Conservation (phyloP, 805 yeast species). For the Metschnikowia dekortorum region DNA sequence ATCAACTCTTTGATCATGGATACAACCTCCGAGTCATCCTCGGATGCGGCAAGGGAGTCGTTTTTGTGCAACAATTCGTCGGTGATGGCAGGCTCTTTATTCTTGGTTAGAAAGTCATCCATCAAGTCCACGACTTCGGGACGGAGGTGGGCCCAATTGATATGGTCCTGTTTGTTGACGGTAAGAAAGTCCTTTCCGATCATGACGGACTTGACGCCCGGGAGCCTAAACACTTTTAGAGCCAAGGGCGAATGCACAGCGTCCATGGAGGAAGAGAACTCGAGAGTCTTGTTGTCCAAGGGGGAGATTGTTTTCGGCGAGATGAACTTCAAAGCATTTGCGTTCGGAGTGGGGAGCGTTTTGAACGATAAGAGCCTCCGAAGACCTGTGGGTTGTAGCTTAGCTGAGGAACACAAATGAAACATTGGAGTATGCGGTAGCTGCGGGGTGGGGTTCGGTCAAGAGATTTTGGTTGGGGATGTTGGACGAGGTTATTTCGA, state of each 20-base stretch:
- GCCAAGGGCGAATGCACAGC: slow-evolving; percentile 65
- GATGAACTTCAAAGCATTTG: slow-evolving; percentile 67
- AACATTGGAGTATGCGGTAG: not conserved
- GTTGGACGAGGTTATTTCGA: too few species aligned
- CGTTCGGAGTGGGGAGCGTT: slow-evolving; percentile 66
- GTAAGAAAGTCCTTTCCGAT: slow-evolving; percentile 73
- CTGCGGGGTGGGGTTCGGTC: not conserved
- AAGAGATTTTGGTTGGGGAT: too few species aligned
- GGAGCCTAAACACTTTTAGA: slow-evolving; percentile 49
- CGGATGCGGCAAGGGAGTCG: slow-evolving; percentile 45
- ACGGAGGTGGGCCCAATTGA: slow-evolving; percentile 53
- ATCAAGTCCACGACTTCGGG: slow-evolving; percentile 65
- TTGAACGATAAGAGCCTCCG: slow-evolving; percentile 31
- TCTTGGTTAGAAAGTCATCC: slow-evolving; percentile 40
- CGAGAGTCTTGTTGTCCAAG: slow-evolving; percentile 43
- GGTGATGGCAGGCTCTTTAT: slow-evolving; percentile 38
- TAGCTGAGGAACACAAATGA: not conserved
- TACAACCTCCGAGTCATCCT: slow-evolving; percentile 61
- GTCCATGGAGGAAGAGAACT: slow-evolving; percentile 49
- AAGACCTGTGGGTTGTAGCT: slow-evolving; percentile 1
- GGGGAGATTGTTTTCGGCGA: slow-evolving; percentile 48
- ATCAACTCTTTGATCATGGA: slow-evolving; percentile 88
- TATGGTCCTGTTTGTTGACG: slow-evolving; percentile 58
- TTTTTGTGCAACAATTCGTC: slow-evolving; percentile 36
- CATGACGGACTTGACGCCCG: slow-evolving; percentile 68